A percentile compares a stretch with the other conserved stretches of the same genome.
phyloP scores from a whole-genome alignment of 148 eudicot species.

The Fagopyrum esculentum region DNA sequence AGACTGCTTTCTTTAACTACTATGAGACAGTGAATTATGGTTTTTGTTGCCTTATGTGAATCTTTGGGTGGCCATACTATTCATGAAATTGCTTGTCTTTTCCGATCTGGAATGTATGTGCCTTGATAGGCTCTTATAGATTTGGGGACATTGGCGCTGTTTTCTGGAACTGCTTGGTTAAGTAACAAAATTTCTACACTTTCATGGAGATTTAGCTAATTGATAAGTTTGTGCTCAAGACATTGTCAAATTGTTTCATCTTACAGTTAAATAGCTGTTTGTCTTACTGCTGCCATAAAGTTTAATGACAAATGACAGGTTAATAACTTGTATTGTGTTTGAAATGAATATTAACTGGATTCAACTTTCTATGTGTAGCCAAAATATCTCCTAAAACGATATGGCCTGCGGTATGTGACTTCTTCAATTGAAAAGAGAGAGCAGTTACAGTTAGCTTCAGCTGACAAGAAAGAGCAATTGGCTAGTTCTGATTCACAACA shows the following conservation, averaged over 20 bases:
- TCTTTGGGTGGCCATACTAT: background rate
- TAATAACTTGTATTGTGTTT: too few species aligned
- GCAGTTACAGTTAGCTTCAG: background rate
- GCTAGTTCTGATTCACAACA: constrained; percentile 11
- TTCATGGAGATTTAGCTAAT: background rate
- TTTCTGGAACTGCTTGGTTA: background rate
- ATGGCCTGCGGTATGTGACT: constrained; percentile 11
- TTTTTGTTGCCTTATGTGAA: background rate
- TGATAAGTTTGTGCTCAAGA: background rate
- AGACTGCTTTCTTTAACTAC: background rate
- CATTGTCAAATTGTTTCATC: background rate
- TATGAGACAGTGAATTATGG: background rate
- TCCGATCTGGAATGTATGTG: background rate
- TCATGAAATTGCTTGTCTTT: background rate
- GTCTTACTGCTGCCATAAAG: background rate
- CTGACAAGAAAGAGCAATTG: constrained; percentile 9
- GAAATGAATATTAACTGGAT: background rate
- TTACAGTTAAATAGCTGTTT: background rate
- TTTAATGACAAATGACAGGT: too few species aligned
- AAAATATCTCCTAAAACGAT: background rate
- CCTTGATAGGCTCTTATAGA: background rate
- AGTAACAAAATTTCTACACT: background rate
- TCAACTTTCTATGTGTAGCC: background rate
- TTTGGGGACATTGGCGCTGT: background rate
- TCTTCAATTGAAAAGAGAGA: constrained; percentile 8